Percentiles rank a stretch among this genome's conserved stretches.
Evolutionary conservation across 1,284 basidiomycete genomes (phyloP).

Genomic region (Cutaneotrichosporon cyanovorans): DNA sequence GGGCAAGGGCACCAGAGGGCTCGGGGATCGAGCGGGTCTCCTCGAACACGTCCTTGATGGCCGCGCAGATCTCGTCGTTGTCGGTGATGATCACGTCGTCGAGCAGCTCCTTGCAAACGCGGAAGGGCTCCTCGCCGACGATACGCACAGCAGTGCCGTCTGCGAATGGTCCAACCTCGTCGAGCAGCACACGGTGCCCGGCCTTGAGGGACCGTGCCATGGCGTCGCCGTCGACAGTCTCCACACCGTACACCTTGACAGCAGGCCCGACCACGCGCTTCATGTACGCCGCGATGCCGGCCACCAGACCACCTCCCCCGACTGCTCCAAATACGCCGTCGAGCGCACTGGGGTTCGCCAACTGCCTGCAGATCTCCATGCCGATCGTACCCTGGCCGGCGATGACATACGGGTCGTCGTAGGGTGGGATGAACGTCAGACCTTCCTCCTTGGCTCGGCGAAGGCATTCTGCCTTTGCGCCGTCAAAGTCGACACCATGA

Average conservation of each 20-base stretch:
- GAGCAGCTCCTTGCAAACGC: slow-evolving; percentile 78
- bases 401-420: slow-evolving; percentile 93
- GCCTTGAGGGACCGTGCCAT: slow-evolving; percentile 71
- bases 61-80: slow-evolving; percentile 97
- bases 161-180: slow-evolving; percentile 91
- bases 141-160: slow-evolving; percentile 99
- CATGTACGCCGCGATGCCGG: slow-evolving; percentile 86
- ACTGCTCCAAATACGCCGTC: slow-evolving; percentile 85
- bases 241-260: slow-evolving; percentile 81
- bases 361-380: slow-evolving; percentile 86
- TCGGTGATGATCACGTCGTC: slow-evolving; percentile 78
- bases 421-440: slow-evolving; percentile 89
- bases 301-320: slow-evolving; percentile 85
- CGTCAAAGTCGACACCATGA: slow-evolving; percentile 90
- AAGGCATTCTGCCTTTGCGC: slow-evolving; percentile 88
- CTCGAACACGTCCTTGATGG: slow-evolving; percentile 98
- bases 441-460: slow-evolving; percentile 70
- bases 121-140: slow-evolving; percentile 90
- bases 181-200: slow-evolving; percentile 71
- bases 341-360: slow-evolving; percentile 63
- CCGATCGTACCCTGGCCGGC: slow-evolving; percentile 95
- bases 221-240: slow-evolving; percentile 91
- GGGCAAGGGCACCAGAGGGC: slow-evolving; percentile 88
- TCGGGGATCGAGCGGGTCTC: slow-evolving; percentile 93
- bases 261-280: slow-evolving; percentile 84